A percentile compares a stretch with the other conserved stretches of the same genome.
phyloP scores from a whole-genome alignment of 352 stramenopile species.

The Phytophthora tentaculata region DNA sequence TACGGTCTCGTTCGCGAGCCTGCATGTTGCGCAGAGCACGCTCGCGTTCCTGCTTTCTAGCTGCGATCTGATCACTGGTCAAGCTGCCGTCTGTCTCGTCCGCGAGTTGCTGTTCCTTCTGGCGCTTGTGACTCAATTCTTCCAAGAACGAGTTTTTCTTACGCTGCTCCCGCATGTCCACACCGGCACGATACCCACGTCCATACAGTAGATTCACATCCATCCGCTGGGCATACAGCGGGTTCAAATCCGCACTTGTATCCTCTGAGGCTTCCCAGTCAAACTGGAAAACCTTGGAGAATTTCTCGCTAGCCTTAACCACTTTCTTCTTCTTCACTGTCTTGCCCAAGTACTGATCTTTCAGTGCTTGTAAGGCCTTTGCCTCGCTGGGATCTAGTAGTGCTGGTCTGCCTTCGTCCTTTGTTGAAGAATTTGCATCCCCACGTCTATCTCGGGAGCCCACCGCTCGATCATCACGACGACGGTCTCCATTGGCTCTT shows the following conservation, averaged over 20 bases:
- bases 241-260: slow-evolving; percentile 91
- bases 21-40: slow-evolving; percentile 78
- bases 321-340: slow-evolving; percentile 89
- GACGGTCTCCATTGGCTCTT: slow-evolving; percentile 24
- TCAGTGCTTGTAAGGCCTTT: slow-evolving; percentile 82
- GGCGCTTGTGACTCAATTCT: slow-evolving; percentile 86
- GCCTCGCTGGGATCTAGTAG: slow-evolving; percentile 57
- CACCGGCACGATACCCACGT: slow-evolving; percentile 91
- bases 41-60: slow-evolving; percentile 74
- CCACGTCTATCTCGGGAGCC: slow-evolving; percentile 14
- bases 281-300: slow-evolving; percentile 94
- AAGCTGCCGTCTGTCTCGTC: slow-evolving; percentile 72
- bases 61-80: slow-evolving; percentile 63
- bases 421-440: slow-evolving; percentile 11
- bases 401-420: slow-evolving; percentile 23
- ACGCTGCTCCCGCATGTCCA: slow-evolving; percentile 94
- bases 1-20: slow-evolving; percentile 57
- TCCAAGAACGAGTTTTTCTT: slow-evolving; percentile 91
- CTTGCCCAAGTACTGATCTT: slow-evolving; percentile 92
- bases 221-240: slow-evolving; percentile 89
- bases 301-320: slow-evolving; percentile 94
- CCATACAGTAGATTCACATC: slow-evolving; percentile 93
- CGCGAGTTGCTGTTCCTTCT: slow-evolving; percentile 76
- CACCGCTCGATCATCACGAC: slow-evolving; percentile 22
- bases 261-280: slow-evolving; percentile 94